These are phyloP conservation scores for Euryodendron excelsum DNA, from an alignment of 148 eudicot species.

Conservation along the genomic window DNA sequence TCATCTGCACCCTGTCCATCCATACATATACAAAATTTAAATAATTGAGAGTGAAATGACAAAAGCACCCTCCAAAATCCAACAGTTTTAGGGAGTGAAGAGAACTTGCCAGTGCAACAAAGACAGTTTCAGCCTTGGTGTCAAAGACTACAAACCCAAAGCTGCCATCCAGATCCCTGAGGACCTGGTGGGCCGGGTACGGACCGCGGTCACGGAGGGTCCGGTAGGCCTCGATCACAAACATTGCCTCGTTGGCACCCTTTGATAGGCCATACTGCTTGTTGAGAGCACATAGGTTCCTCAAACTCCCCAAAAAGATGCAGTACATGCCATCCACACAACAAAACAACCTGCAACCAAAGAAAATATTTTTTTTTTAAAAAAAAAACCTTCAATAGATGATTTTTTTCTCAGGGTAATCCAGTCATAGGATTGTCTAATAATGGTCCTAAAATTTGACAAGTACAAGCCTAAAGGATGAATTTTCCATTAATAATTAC, in stretches of 20 bases:
- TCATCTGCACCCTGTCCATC: conserved; percentile 56
- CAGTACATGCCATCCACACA: conserved; percentile 75
- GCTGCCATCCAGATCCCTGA: conserved; percentile 79
- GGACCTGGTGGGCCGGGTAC: conserved; percentile 79
- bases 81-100: neutral
- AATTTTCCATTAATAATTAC: no score
- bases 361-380: no score
- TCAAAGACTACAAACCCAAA: conserved; percentile 84
- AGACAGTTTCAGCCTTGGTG: conserved; percentile 60
- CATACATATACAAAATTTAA: neutral
- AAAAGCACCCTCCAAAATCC: neutral
- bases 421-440: neutral
- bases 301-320: conserved; percentile 61
- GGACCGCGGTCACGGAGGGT: conserved; percentile 94
- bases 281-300: conserved; percentile 57
- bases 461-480: no score
- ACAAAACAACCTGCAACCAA: conserved; percentile 58
- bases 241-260: conserved; percentile 71
- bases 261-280: conserved; percentile 78
- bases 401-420: neutral
- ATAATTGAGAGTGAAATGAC: neutral
- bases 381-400: neutral
- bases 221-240: conserved; percentile 72
- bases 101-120: conserved; percentile 63
- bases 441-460: no score